Evolutionary conservation across 2,329 filamentous ascomycete genomes (phyloP).

Genomic region (Conoideocrella luteorostrata): DNA sequence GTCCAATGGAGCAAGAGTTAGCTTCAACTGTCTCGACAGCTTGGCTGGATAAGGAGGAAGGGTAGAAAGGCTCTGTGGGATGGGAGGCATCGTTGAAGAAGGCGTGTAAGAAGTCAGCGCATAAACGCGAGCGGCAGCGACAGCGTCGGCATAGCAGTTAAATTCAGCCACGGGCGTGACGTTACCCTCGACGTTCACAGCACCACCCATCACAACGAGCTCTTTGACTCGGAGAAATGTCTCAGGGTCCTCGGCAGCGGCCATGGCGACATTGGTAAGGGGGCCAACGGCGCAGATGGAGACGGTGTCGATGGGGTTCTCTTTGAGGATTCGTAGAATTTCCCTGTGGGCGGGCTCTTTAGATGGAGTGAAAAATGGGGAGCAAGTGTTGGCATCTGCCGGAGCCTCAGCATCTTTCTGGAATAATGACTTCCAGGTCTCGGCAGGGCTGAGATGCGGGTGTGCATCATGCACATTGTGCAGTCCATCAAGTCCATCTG

Average conservation of each 20-base stretch:
- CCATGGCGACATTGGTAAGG: slow-evolving; percentile 86
- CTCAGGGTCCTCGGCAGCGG: slow-evolving; percentile 81
- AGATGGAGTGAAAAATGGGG: slow-evolving; percentile 68
- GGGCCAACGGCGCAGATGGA: slow-evolving; percentile 89
- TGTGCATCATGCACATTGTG: slow-evolving; percentile 70
- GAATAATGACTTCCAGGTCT: slow-evolving; percentile 69
- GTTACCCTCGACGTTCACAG: slow-evolving; percentile 74
- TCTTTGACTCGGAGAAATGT: slow-evolving; percentile 86
- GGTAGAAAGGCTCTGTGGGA: slow-evolving; percentile 42
- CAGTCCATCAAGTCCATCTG: slow-evolving; percentile 70
- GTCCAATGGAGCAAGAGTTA: slow-evolving; percentile 70
- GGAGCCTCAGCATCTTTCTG: slow-evolving; percentile 22
- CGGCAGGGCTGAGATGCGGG: slow-evolving; percentile 66
- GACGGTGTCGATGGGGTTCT: slow-evolving; percentile 77
- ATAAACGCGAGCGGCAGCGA: slow-evolving; percentile 70
- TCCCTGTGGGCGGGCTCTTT: slow-evolving; percentile 69
- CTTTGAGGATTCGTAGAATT: slow-evolving; percentile 77
- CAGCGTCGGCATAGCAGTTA: slow-evolving; percentile 85
- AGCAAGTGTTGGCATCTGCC: slow-evolving; percentile 37
- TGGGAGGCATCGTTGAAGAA: slow-evolving; percentile 70
- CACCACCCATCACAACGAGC: slow-evolving; percentile 91
- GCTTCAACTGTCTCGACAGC: slow-evolving; percentile 56
- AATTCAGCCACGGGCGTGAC: slow-evolving; percentile 84
- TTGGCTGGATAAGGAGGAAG: slow-evolving; percentile 57
- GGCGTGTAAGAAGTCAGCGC: slow-evolving; percentile 71